Evolutionary conservation across 2,329 filamentous ascomycete genomes (phyloP).

Genomic region (Paecilomyces formosus): DNA sequence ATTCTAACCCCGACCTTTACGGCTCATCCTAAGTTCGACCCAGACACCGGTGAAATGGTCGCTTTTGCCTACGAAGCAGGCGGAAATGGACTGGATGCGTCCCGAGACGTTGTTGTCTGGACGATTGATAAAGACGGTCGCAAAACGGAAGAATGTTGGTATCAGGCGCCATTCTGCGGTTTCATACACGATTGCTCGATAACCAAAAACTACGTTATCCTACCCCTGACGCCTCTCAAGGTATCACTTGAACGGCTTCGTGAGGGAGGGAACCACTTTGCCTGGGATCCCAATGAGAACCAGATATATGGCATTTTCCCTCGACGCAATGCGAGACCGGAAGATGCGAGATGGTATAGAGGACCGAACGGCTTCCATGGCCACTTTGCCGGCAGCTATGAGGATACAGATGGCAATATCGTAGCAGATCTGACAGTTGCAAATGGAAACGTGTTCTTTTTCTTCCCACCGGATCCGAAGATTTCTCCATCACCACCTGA

Average conservation of each 20-base stretch:
- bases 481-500: constrained; percentile 7
- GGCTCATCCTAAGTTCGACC: constrained; percentile 48
- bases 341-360: constrained; percentile 37
- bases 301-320: constrained; percentile 51
- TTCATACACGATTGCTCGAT: constrained; percentile 48
- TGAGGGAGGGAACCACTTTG: constrained; percentile 44
- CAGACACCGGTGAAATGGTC: constrained; percentile 45
- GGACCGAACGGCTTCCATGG: constrained; percentile 37
- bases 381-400: constrained; percentile 43
- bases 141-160: constrained; percentile 43
- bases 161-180: constrained; percentile 45
- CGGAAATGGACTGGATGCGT: constrained; percentile 29
- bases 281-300: constrained; percentile 46
- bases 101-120: constrained; percentile 40
- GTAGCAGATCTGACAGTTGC: constrained; percentile 32
- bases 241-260: constrained; percentile 38
- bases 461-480: constrained; percentile 8
- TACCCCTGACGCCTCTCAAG: constrained; percentile 44
- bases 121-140: constrained; percentile 37
- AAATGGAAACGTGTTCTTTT: constrained; percentile 26
- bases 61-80: constrained; percentile 46
- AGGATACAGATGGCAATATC: constrained; percentile 40
- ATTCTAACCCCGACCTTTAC: constrained; percentile 42
- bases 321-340: constrained; percentile 41
- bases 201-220: constrained; percentile 41